Conservation (phyloP, 179 eudicot species). For the Patellifolia procumbens region DNA sequence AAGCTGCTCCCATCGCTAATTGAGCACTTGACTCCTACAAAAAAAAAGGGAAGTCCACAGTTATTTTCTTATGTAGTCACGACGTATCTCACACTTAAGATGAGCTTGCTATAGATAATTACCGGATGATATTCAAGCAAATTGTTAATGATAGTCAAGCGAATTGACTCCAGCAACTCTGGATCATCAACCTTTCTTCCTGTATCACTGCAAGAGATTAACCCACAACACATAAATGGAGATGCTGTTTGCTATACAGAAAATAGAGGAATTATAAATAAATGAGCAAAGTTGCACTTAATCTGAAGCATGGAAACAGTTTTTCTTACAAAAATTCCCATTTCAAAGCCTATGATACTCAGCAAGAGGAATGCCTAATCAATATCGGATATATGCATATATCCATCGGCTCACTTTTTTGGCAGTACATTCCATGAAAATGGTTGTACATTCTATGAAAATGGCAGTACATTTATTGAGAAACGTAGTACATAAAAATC, state of each 20-base stretch:
- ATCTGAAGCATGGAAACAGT: not conserved
- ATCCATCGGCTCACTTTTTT: too few species aligned
- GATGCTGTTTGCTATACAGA: not conserved
- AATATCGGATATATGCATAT: too few species aligned
- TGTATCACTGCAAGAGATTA: constrained; percentile 56
- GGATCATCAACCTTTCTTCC: constrained; percentile 96
- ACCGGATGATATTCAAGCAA: constrained; percentile 92
- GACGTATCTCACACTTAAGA: not conserved
- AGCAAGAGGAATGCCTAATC: too few species aligned
- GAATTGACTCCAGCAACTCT: constrained; percentile 88
- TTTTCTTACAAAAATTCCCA: not conserved
- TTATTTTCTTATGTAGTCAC: not conserved
- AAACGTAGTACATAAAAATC: too few species aligned
- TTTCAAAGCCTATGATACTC: too few species aligned
- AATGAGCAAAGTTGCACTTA: not conserved
- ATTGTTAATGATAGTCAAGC: constrained; percentile 90
- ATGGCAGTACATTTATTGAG: too few species aligned
- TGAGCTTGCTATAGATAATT: constrained; percentile 16
- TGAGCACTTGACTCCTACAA: constrained; percentile 84
- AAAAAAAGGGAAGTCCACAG: constrained; percentile 14
- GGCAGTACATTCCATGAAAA: too few species aligned
- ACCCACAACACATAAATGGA: constrained; percentile 5
- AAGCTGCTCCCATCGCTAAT: constrained; percentile 92
- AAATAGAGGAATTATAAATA: not conserved
- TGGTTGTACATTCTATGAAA: too few species aligned